phyloP scores from a whole-genome alignment of 2,329 filamentous ascomycete species.

The Sarocladiaceae sp. region DNA sequence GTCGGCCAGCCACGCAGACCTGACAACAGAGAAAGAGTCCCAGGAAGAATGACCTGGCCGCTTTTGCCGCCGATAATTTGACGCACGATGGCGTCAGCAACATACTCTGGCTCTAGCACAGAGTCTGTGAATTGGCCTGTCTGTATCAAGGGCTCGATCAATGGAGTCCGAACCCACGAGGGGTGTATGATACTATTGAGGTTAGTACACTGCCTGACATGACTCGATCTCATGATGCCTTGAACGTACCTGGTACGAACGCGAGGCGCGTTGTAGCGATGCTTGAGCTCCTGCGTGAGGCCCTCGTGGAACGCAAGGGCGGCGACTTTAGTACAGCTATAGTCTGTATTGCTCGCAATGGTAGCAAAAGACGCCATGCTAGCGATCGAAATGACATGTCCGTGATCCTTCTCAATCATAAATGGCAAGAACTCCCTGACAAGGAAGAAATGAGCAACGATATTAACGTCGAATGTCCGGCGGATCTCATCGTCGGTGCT shows the following conservation, averaged over 20 bases:
- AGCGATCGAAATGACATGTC: constrained; percentile 68
- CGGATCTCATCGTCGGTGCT: constrained; percentile 53
- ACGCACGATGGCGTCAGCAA: constrained; percentile 43
- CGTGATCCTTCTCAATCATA: constrained; percentile 62
- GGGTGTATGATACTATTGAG: neutral
- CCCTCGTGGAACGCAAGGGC: constrained; percentile 66
- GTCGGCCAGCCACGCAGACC: neutral
- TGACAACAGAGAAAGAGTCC: neutral
- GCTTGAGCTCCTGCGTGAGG: constrained; percentile 52
- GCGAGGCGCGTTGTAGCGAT: constrained; percentile 56
- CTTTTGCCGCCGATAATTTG: constrained; percentile 45
- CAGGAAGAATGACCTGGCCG: constrained; percentile 43
- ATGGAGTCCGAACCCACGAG: neutral
- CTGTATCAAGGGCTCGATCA: neutral
- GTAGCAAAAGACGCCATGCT: constrained; percentile 58
- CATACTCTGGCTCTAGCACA: constrained; percentile 25
- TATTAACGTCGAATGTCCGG: constrained; percentile 69
- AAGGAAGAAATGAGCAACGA: constrained; percentile 64
- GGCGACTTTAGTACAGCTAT: constrained; percentile 62
- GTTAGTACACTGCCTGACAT: neutral
- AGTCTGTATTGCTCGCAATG: constrained; percentile 63
- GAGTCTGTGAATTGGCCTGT: neutral
- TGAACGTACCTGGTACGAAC: constrained; percentile 49
- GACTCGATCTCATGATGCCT: too few species aligned
- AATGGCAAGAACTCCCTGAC: constrained; percentile 62